Evolutionary conservation across 1,284 basidiomycete species (phyloP).

Genomic region (Phellopilus nigrolimitatus): DNA sequence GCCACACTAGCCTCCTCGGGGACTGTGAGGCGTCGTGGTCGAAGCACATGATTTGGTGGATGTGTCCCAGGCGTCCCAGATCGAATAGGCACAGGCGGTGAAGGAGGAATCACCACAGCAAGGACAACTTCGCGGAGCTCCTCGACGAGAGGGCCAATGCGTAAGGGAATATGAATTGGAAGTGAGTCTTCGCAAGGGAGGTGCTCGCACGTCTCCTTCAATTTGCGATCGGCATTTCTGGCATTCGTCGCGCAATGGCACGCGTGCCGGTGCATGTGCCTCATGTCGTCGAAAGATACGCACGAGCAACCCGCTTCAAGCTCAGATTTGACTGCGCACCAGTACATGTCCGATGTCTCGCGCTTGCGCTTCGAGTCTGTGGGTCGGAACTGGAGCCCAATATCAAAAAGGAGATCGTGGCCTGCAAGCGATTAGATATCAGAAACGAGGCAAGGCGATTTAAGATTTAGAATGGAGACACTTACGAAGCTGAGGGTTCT

Average conservation of each 20-base stretch:
- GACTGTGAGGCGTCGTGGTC: conserved; percentile 35
- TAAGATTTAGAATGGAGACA: conserved; percentile 28
- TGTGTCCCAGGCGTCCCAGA: neutral
- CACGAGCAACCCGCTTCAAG: conserved; percentile 50
- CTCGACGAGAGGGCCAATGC: conserved; percentile 3
- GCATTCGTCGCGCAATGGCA: conserved; percentile 1
- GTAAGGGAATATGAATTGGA: conserved; percentile 7
- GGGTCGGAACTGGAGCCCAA: conserved; percentile 69
- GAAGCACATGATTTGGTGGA: conserved; percentile 1
- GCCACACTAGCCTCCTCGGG: conserved; percentile 47
- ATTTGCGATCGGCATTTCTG: neutral
- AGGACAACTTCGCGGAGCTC: conserved; percentile 9
- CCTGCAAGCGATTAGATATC: conserved; percentile 39
- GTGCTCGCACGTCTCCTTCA: neutral
- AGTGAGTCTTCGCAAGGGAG: conserved; percentile 5
- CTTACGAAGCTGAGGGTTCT: conserved; percentile 85
- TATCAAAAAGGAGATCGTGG: conserved; percentile 88
- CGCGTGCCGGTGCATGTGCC: conserved; percentile 6
- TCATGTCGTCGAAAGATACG: conserved; percentile 7
- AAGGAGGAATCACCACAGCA: neutral
- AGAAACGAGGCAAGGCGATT: conserved; percentile 21
- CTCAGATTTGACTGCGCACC: conserved; percentile 78
- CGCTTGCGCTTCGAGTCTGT: conserved; percentile 70
- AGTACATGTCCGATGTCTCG: conserved; percentile 76
- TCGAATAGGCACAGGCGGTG: neutral